Conservation (phyloP, 805 yeast species). For the Suhomyces xylopsoci region DNA sequence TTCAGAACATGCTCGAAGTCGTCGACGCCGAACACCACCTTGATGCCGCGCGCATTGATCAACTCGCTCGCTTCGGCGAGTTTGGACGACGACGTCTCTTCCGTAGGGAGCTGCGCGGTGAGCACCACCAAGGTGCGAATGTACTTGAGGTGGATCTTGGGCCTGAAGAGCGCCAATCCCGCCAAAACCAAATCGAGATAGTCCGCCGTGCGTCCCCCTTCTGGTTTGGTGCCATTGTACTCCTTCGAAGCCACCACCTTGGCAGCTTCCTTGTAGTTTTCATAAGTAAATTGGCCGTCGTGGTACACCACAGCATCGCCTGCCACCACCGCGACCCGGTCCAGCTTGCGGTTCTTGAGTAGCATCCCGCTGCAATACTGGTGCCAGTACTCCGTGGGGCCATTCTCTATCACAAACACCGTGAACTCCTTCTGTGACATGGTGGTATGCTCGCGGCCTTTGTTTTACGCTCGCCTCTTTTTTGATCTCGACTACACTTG, state of each 20-base stretch:
- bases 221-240: neutral
- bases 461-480: neutral
- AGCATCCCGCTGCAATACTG: constrained; percentile 16
- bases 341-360: constrained; percentile 18
- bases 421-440: constrained; percentile 22
- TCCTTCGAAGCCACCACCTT: neutral
- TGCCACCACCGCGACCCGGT: constrained; percentile 14
- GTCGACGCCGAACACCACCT: constrained; percentile 8
- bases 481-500: constrained; percentile 1
- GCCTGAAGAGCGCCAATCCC: constrained; percentile 15
- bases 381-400: constrained; percentile 9
- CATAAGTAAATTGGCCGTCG: constrained; percentile 12
- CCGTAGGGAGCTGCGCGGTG: constrained; percentile 1
- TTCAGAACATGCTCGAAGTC: neutral
- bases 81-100: neutral
- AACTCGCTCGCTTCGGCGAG: neutral
- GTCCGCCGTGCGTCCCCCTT: neutral
- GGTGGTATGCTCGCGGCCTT: neutral
- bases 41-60: constrained; percentile 14
- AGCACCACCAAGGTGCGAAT: constrained; percentile 19
- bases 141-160: constrained; percentile 17
- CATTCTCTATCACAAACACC: constrained; percentile 17
- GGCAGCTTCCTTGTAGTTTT: constrained; percentile 11
- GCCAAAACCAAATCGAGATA: constrained; percentile 12
- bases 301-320: constrained; percentile 8